phyloP scores from a whole-genome alignment of 257 asterid genomes.

The Solanum pennellii region DNA sequence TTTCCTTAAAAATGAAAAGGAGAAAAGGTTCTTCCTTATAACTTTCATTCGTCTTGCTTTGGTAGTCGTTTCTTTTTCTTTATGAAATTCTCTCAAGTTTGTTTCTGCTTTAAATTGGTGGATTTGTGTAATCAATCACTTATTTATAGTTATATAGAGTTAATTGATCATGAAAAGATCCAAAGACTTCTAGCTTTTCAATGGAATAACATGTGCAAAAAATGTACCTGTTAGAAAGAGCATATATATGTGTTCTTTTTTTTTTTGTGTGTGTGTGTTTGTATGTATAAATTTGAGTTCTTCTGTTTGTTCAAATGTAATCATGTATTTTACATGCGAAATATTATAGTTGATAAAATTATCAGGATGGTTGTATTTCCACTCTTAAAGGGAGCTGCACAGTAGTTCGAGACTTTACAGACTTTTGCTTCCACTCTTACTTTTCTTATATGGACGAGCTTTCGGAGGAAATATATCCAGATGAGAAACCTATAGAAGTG shows the following conservation, averaged over 20 bases:
- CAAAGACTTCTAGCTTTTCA: neutral
- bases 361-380: constrained; percentile 67
- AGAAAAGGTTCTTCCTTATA: neutral
- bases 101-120: neutral
- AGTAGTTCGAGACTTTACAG: constrained; percentile 63
- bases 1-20: neutral
- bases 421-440: constrained; percentile 89
- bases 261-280: neutral
- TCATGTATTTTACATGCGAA: neutral
- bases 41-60: neutral
- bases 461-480: constrained; percentile 38
- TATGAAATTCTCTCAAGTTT: neutral
- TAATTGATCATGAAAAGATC: neutral
- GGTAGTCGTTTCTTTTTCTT: neutral
- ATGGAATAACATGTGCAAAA: neutral
- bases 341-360: constrained; percentile 8
- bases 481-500: constrained; percentile 59
- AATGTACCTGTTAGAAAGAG: neutral
- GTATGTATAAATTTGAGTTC: neutral
- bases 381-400: constrained; percentile 63
- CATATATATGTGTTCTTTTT: neutral
- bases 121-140: neutral
- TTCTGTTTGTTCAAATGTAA: neutral
- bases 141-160: neutral
- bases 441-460: constrained; percentile 90